Evolutionary conservation across 1,284 basidiomycete genomes (phyloP), one percentile per base, ranked within the genome.

Genomic region (Pascua sp.): DNA sequence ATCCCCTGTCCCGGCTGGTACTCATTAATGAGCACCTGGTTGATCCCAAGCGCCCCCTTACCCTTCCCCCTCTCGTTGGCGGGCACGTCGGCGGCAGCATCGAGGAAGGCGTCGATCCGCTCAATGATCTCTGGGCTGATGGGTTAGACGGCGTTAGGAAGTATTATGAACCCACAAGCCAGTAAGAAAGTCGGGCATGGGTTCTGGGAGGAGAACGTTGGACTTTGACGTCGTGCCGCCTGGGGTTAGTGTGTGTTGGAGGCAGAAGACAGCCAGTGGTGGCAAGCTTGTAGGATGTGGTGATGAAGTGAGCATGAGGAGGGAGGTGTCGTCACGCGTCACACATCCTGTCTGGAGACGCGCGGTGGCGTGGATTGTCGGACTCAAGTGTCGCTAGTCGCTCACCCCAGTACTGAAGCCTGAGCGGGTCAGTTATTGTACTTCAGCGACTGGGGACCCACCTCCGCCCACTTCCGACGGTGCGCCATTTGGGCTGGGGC

Each of bases 1-100:
- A 98, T 98, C 17, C 94, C 94, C 78, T 97, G 91, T 1, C 90
- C 90, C 8, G 91, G 83, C 32, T 84, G 80, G 72, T 97, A 97
- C 87, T 91, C 89, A 70, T 91, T 91, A 66, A 93, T 79, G 57
- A 94, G 86, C 59, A 95, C 82, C 77, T 96, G 90, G 78, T 96
- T 41, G 88, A 90, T 65, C 13, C 59, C 70, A 41, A 78, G 78
- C 17, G 78, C 79, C 15, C 55, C 59, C 24, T 60, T 82, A 47
- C 86, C 86, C 13, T 69, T 66, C 15, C 76, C 67, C 68, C 91
- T 69, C 71, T 65, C 78, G 79, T 42, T 46, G 11, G 39, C n/a
- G 3, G 18, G 16, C 24, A 36, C 5, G 10, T 17, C 53, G 0
- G 60, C 53, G 4, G 63, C 60, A 15, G 47, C 56, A 37, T 68